Base-by-base conservation (phyloP, 164 flowering plant genomes). In the Paratinospora sagittata region DNA sequence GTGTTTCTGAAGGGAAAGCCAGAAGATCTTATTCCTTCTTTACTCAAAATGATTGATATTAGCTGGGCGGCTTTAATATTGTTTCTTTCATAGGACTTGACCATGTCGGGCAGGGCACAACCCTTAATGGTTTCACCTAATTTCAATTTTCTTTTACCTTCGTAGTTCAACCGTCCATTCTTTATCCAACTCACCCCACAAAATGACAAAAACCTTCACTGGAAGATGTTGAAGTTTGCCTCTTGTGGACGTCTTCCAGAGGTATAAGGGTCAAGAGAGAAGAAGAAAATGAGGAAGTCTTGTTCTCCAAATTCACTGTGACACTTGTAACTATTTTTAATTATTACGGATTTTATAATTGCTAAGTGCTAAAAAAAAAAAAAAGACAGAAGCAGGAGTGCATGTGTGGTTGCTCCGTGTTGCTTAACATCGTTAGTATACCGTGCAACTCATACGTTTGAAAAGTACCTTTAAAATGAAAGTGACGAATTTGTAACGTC, bases 101-200 rank as follows among this genome's bases (percentile, higher is more conserved):
- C 23, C 45, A 52, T 19, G 60, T 16, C 8, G 17, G 34, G 34
- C 19, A 17, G 17, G 21, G 1, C 45, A 41, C 45, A 41, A 41
- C 4, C 9, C 14, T 43, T 10, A 43, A 2, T 55, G 10, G 8
- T 55, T 55, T 55, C 26, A 55, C 61, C 61, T 55, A 55, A 55
- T n/a, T 55, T 55, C 24, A 55, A 1, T 30, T 30, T n/a, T 17
- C 21, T 6, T 55, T 55, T 21, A 21, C 61, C 19, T 8, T 55
- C 61, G 5, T 55, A 8, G 61, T 55, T 19, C 61, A n/a, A 55
- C 61, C 24, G 24, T 55, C 61, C 61, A 55, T 55, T 55, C 61
- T 55, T 55, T 19, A 55, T 21, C 61, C 61, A 55, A 55, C 61
- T 55, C 61, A 55, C 61, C 61, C 61, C 19, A n/a, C n/a, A n/a